Base-by-base conservation (phyloP, 2,329 filamentous ascomycete species). In the Diaporthe sp. region DNA sequence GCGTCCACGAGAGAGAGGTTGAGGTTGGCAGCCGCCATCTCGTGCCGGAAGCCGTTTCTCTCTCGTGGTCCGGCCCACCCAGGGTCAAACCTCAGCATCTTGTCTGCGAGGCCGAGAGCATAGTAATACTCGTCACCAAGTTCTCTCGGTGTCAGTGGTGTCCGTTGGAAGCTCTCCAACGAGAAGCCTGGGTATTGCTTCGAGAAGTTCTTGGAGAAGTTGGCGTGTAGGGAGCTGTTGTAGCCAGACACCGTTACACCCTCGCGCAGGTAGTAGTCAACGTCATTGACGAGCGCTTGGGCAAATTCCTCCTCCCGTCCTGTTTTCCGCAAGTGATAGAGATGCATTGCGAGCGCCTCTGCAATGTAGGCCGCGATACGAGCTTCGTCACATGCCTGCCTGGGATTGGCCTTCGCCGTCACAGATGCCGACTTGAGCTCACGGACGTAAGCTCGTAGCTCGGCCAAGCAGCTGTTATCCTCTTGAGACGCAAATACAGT, bases 1-100 rank as follows among this genome's bases (percentile, higher is more conserved):
- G 96, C 94, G 83, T 98, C 95, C 47, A 99, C 95, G 47, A 98
- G 88, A 34, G 96, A 98, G 71, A 99, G 84, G 83, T 99, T 98
- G 77, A 94, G 87, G 83, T 99, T 99, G 57, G 96, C 97, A 76
- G 92, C 92, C 80, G 93, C 91, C 85, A 99, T 93, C 82, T 99
- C 97, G 67, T 91, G 90, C 77, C 90, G 90, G 84, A 98, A 98
- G 0, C 96, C 96, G 80, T 93, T 90, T 58, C 73, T 75, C 73
- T 91, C 89, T 79, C 86, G 89, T 78, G 87, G 88, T 58, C 93
- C 93, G 72, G 86, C 86, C 97, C 97, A 99, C 53, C 92, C 92
- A 74, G 91, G 88, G 82, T 98, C 94, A 80, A 94, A 94, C 25
- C 87, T 88, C 31, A 99, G 89, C 83, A 98, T 91, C 80, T 91